These are phyloP conservation scores for Ascochyta viciae-villosae DNA, from an alignment of 2,329 filamentous ascomycete species.

Conservation along the genomic window DNA sequence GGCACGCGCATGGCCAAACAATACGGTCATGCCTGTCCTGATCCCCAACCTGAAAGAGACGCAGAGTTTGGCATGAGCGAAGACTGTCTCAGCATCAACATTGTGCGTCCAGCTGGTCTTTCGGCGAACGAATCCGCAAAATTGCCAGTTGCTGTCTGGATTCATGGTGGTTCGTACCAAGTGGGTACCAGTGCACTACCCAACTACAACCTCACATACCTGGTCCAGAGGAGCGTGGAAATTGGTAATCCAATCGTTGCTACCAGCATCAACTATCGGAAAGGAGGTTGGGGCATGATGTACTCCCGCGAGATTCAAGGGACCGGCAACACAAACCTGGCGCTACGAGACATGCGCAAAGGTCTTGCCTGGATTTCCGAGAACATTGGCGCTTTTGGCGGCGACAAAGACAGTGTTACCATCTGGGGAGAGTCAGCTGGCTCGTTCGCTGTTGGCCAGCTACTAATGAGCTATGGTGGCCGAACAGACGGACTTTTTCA, in stretches of 20 bases:
- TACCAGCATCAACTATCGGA: constrained; percentile 55
- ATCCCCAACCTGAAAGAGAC: constrained; percentile 33
- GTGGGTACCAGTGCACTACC: constrained; percentile 54
- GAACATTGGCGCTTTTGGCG: constrained; percentile 54
- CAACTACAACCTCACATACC: constrained; percentile 68
- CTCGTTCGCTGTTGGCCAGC: constrained; percentile 50
- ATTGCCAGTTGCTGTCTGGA: constrained; percentile 68
- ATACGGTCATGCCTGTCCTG: constrained; percentile 54
- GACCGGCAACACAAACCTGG: constrained; percentile 54
- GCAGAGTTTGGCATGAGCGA: constrained; percentile 55
- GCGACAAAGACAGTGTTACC: constrained; percentile 52
- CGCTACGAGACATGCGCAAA: constrained; percentile 53
- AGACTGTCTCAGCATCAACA: constrained; percentile 69
- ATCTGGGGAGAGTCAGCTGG: constrained; percentile 58
- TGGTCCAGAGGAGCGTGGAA: constrained; percentile 58
- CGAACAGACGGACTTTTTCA: constrained; percentile 47
- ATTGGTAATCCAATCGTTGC: constrained; percentile 47
- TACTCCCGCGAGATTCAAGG: constrained; percentile 56
- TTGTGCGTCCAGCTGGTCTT: constrained; percentile 62
- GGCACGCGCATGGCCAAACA: constrained; percentile 49
- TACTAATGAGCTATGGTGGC: constrained; percentile 45
- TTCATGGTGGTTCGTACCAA: constrained; percentile 58
- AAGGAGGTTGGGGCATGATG: constrained; percentile 74
- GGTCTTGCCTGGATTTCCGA: constrained; percentile 56
- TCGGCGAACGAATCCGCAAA: constrained; percentile 43